phyloP scores from a whole-genome alignment of 169 alveolate genomes.

The Plasmodium vinckei region DNA sequence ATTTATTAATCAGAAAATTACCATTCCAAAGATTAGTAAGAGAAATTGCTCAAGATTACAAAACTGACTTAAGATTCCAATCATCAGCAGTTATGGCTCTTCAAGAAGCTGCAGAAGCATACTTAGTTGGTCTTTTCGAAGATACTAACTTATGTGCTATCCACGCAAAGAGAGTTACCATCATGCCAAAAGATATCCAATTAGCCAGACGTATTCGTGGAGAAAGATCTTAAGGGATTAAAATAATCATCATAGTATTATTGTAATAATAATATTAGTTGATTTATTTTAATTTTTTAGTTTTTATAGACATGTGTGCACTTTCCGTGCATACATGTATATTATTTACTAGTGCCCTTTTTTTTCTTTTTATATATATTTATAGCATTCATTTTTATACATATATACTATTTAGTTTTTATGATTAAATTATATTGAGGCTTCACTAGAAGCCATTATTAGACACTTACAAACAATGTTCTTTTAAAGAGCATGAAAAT shows the following conservation, averaged over 20 bases:
- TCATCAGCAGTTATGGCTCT: slow-evolving; percentile 98
- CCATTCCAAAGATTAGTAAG: slow-evolving; percentile 99
- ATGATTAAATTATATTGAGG: slow-evolving; percentile 74
- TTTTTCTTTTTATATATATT: slow-evolving; percentile 15
- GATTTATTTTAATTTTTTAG: slow-evolving; percentile 1
- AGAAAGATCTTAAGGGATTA: slow-evolving; percentile 90
- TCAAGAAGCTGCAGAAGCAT: slow-evolving; percentile 99
- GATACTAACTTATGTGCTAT: slow-evolving; percentile 99
- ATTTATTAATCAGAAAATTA: slow-evolving; percentile 96
- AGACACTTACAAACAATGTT: neutral
- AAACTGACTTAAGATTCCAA: slow-evolving; percentile 98
- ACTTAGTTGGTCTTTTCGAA: slow-evolving; percentile 98
- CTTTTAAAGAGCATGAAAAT: neutral
- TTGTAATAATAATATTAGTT: neutral
- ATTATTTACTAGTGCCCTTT: slow-evolving; percentile 8
- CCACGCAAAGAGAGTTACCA: slow-evolving; percentile 99
- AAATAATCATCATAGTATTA: slow-evolving; percentile 5
- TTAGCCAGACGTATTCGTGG: slow-evolving; percentile 99
- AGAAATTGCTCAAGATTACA: slow-evolving; percentile 97
- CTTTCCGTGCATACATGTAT: slow-evolving; percentile 42
- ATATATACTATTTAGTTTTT: slow-evolving; percentile 54
- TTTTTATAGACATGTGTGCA: slow-evolving; percentile 43
- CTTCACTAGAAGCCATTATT: slow-evolving; percentile 90
- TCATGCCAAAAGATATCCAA: slow-evolving; percentile 99
- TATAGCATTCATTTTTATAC: slow-evolving; percentile 77